A percentile compares a stretch with the other conserved stretches of the same genome.
Evolutionary conservation across 2,329 filamentous ascomycete species (phyloP).

Genomic region (Cordyceps fumosorosea): DNA sequence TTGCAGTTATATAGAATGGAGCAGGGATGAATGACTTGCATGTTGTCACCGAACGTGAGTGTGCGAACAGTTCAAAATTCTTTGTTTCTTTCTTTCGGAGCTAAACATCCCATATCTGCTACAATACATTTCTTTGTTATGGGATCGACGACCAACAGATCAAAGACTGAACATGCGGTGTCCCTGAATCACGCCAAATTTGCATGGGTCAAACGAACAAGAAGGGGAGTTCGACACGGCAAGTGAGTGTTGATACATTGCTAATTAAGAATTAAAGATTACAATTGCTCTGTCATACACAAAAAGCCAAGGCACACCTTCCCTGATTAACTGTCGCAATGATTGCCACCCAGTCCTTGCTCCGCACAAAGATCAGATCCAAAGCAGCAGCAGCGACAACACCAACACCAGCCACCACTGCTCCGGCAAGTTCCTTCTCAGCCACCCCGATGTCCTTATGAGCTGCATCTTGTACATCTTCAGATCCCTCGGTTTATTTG

Average conservation of each 20-base stretch:
- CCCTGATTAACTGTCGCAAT: no score
- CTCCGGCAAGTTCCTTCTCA: slow-evolving; percentile 34
- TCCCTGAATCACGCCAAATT: not conserved
- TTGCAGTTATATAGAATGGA: not conserved
- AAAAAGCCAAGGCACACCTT: no score
- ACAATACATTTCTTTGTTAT: not conserved
- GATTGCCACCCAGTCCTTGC: no score
- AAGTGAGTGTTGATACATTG: no score
- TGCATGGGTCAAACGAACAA: not conserved
- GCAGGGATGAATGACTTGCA: not conserved
- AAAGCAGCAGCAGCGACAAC: slow-evolving; percentile 34
- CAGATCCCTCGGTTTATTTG: slow-evolving; percentile 35
- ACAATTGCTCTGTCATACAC: no score
- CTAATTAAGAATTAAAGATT: no score
- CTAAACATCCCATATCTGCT: not conserved
- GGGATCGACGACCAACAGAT: not conserved
- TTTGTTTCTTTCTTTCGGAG: not conserved
- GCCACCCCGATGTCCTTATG: slow-evolving; percentile 31
- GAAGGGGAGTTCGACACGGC: no score
- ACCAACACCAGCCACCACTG: slow-evolving; percentile 22
- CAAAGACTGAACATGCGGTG: not conserved
- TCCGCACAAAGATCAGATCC: slow-evolving; percentile 14
- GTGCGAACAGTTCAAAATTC: not conserved
- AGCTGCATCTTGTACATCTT: slow-evolving; percentile 41
- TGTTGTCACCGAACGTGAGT: not conserved